Evolutionary conservation across 768 basidiomycete genomes (phyloP), one percentile per base, ranked within the genome.

Genomic region (Fibroporia radiculosa): DNA sequence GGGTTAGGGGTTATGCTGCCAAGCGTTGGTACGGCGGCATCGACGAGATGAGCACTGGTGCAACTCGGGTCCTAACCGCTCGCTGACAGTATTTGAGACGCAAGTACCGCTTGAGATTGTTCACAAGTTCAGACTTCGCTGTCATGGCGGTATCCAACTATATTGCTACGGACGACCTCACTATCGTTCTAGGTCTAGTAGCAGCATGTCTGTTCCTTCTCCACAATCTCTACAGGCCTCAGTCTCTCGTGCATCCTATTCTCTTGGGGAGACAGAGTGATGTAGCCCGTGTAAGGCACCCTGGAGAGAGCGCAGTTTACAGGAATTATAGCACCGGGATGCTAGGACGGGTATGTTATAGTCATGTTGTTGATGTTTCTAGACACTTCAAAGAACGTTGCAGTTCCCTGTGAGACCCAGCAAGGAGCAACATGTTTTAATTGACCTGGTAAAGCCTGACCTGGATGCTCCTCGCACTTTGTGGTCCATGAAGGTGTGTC

Each of bases 201-300:
- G 78, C 80, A 3, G 83, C 81, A 2, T 84, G 84, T 7, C 74
- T 87, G 29, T 88, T 87, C 59, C 71, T 88, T 25, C 68, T 89
- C 34, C 80, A 80, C 57, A 88, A 80, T 59, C 66, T 87, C 48
- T 86, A 88, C 66, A 86, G 76, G 53, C 85, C 84, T 3, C 84
- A 85, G 53, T 82, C 84, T 2, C 76, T 93, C 33, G 91, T 93
- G 0, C 93, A 96, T 57, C 93, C 93, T n/a, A 85, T 97, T 52
- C 73, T 95, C 7, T 75, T 97, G 1, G 92, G 93, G 6, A 71
- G 91, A 40, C 93, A 97, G 71, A 90, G 89, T 54, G 93, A 96
- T 61, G 84, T 84, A 22, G 82, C 81, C 11, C 73, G 82, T 40
- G 88, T 93, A 3, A 71, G 93, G 42, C 82, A 88, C 56, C 73